Evolutionary conservation across 768 basidiomycete species (phyloP).

Genomic region (Lyophyllum atratum): DNA sequence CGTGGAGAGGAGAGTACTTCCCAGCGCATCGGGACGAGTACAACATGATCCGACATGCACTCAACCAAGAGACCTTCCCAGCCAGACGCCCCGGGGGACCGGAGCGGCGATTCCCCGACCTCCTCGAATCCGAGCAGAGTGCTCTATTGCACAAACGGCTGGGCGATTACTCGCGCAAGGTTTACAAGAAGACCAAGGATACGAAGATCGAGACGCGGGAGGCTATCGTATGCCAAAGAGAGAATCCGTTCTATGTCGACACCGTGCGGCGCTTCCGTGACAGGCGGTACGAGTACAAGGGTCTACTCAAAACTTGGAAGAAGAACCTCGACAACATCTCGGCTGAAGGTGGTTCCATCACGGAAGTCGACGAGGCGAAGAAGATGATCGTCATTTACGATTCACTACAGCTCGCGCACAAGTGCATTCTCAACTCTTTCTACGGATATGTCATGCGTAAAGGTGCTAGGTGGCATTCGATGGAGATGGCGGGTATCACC

Average conservation of each 20-base stretch:
- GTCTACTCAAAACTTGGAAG: slow-evolving; percentile 98
- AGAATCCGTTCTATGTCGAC: slow-evolving; percentile 99
- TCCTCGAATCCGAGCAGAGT: slow-evolving; percentile 84
- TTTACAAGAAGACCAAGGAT: slow-evolving; percentile 98
- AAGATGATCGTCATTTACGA: slow-evolving; percentile 99
- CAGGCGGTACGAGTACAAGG: slow-evolving; percentile 98
- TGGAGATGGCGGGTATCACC: slow-evolving; percentile 99
- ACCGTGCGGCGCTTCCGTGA: slow-evolving; percentile 97
- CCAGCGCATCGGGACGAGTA: slow-evolving; percentile 96
- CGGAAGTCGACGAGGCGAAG: slow-evolving; percentile 94
- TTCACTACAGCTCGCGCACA: slow-evolving; percentile 97
- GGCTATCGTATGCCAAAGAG: slow-evolving; percentile 94
- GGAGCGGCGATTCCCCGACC: slow-evolving; percentile 80
- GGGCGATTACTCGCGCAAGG: slow-evolving; percentile 97
- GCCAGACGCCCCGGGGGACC: slow-evolving; percentile 73
- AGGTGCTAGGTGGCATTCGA: slow-evolving; percentile 98
- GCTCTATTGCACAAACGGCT: slow-evolving; percentile 94
- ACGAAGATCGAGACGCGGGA: slow-evolving; percentile 93
- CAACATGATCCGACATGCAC: slow-evolving; percentile 97
- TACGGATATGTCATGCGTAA: slow-evolving; percentile 99
- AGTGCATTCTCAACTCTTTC: slow-evolving; percentile 99
- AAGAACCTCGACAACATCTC: slow-evolving; percentile 85
- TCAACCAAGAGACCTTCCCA: slow-evolving; percentile 94
- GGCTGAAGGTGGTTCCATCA: slow-evolving; percentile 69
- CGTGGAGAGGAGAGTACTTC: slow-evolving; percentile 98